phyloP scores from a whole-genome alignment of 2,329 filamentous ascomycete species.

The Lachnellula hyalina region DNA sequence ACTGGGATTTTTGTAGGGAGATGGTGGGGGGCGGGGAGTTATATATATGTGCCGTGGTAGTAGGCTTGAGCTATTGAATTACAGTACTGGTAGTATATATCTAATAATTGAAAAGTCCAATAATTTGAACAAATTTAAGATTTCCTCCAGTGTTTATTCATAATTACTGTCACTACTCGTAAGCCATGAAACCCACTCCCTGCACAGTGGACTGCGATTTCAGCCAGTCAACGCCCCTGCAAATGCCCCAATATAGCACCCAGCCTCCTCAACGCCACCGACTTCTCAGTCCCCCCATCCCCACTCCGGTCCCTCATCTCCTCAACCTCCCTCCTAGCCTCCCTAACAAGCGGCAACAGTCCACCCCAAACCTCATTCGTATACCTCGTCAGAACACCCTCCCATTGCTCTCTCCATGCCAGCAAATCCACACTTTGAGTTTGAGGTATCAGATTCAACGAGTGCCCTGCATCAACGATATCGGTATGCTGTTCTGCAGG shows the following conservation, averaged over 20 bases:
- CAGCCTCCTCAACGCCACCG: slow-evolving; percentile 19
- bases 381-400: slow-evolving; percentile 50
- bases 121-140: no score
- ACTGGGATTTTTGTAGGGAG: no score
- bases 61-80: no score
- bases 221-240: slow-evolving; percentile 4
- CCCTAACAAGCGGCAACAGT: slow-evolving; percentile 48
- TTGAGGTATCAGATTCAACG: slow-evolving; percentile 22
- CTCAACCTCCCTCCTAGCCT: slow-evolving; percentile 52
- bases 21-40: no score
- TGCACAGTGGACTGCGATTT: not conserved
- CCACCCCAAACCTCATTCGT: slow-evolving; percentile 66
- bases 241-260: slow-evolving; percentile 23
- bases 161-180: no score
- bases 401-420: slow-evolving; percentile 51
- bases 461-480: slow-evolving; percentile 13
- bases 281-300: not conserved
- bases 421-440: slow-evolving; percentile 20
- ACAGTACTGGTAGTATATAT: no score
- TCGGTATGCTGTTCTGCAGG: slow-evolving; percentile 11
- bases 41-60: no score
- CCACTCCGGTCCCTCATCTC: slow-evolving; percentile 27
- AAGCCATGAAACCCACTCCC: no score
- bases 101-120: no score
- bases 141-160: no score